Evolutionary conservation across 1,284 basidiomycete species (phyloP), one percentile per base, ranked within the genome.

Genomic region (Pisolithus thermaeus): DNA sequence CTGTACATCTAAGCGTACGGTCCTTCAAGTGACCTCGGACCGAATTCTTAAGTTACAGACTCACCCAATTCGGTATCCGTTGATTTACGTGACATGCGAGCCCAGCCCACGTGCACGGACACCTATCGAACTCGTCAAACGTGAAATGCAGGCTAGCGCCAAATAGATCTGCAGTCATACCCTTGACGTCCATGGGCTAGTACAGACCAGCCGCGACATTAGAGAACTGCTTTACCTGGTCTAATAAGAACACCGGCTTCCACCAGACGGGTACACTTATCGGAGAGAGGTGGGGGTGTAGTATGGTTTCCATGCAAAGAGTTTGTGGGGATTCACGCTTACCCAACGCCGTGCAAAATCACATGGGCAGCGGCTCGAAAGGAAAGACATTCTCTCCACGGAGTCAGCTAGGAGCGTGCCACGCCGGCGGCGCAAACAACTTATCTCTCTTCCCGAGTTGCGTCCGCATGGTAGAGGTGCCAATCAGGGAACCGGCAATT

Each of bases 251-350:
- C 1, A 74, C 82, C 20, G 96, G 95, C 25, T 20, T 94, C 6
- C 77, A 81, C 1, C 95, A 98, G 61, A 92, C 88, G 0, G 96
- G 92, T n/a, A 97, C 92, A 0, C 75, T 98, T 52, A 79, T 99
- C 27, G 87, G 96, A 45, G 96, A 99, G 68, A 0, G 95, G 94
- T 14, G 96, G 96, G 9, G 82, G 84, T 9, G 82, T 87, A 0
- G 90, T 92, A 0, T 98, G 96, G 96, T 98, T 99, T 69, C 77
- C 83, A 16, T 81, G 85, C 7, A 98, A 97, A 68, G 94, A 98
- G 67, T 76, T 80, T 53, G 76, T 88, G 16, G 81, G 83, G 4
- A 67, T 76, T 11, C 61, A 69, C 18, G n/a, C 81, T 92, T 49
- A 70, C 87, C 46, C 67, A 74, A 8, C 78, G 75, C 37, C 72